Evolutionary conservation across 1,284 basidiomycete species (phyloP).

Genomic region (Boletellus dicymbophilus): DNA sequence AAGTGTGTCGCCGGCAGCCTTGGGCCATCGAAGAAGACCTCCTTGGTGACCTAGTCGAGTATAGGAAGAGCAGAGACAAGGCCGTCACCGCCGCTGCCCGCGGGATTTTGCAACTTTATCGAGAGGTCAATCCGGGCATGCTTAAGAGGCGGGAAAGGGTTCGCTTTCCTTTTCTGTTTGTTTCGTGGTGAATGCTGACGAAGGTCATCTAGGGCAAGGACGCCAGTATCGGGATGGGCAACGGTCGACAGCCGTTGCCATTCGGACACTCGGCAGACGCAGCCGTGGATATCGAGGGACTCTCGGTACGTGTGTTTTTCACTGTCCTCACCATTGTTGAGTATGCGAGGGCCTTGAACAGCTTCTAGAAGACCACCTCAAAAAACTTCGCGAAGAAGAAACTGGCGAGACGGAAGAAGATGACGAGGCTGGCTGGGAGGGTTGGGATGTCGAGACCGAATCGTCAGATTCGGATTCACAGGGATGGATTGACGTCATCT

Average conservation of each 20-base stretch:
- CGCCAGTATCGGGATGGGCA: slow-evolving; percentile 71
- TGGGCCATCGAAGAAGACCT: slow-evolving; percentile 97
- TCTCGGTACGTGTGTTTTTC: slow-evolving; percentile 60
- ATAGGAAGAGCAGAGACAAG: slow-evolving; percentile 95
- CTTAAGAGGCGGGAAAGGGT: slow-evolving; percentile 88
- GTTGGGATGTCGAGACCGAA: slow-evolving; percentile 88
- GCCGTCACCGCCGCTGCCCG: slow-evolving; percentile 88
- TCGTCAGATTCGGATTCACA: slow-evolving; percentile 62
- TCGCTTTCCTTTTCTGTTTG: slow-evolving; percentile 23
- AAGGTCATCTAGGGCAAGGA: slow-evolving; percentile 76
- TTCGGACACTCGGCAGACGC: slow-evolving; percentile 81
- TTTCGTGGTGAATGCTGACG: slow-evolving; percentile 2
- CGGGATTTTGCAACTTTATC: slow-evolving; percentile 89
- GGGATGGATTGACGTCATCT: slow-evolving; percentile 88
- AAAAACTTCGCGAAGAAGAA: slow-evolving; percentile 68
- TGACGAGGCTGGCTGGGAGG: slow-evolving; percentile 80
- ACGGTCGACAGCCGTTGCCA: slow-evolving; percentile 66
- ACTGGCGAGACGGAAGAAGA: slow-evolving; percentile 57
- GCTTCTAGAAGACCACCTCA: slow-evolving; percentile 88
- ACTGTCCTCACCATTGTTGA: neutral
- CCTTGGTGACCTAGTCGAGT: slow-evolving; percentile 91
- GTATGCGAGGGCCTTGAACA: slow-evolving; percentile 30
- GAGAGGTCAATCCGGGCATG: slow-evolving; percentile 95
- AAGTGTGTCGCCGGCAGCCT: slow-evolving; percentile 91
- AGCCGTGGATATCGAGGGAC: slow-evolving; percentile 88